phyloP scores from a whole-genome alignment of 129 eudicot genomes.

The Escallonia rubra region DNA sequence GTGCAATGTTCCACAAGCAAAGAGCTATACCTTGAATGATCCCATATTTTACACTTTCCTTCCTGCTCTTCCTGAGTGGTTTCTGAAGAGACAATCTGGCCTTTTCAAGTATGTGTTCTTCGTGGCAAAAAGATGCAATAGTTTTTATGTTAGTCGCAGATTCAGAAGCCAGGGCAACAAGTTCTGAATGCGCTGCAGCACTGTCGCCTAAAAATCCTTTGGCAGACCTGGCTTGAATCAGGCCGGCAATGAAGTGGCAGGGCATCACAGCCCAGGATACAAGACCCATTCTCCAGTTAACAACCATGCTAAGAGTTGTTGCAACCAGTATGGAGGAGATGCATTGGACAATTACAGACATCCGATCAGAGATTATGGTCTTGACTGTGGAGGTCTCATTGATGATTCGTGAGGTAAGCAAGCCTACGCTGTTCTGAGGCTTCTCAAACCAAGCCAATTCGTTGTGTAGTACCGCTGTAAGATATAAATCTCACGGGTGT shows the following conservation, averaged over 20 bases:
- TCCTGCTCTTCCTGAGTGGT: slow-evolving; percentile 43
- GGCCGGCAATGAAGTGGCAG: slow-evolving; percentile 83
- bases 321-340: slow-evolving; percentile 74
- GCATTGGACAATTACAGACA: slow-evolving; percentile 88
- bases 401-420: slow-evolving; percentile 63
- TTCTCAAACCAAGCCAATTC: slow-evolving; percentile 79
- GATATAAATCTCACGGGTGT: background rate
- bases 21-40: slow-evolving; percentile 77
- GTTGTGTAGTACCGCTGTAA: slow-evolving; percentile 52
- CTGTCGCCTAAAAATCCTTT: slow-evolving; percentile 70
- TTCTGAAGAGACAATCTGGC: slow-evolving; percentile 40
- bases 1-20: slow-evolving; percentile 87
- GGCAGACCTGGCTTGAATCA: slow-evolving; percentile 82
- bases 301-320: slow-evolving; percentile 58
- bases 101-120: slow-evolving; percentile 50
- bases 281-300: slow-evolving; percentile 80
- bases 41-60: slow-evolving; percentile 58
- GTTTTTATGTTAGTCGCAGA: slow-evolving; percentile 62
- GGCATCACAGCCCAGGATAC: slow-evolving; percentile 97
- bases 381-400: slow-evolving; percentile 72
- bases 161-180: slow-evolving; percentile 69
- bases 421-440: slow-evolving; percentile 61
- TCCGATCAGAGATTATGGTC: slow-evolving; percentile 73
- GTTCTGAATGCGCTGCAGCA: slow-evolving; percentile 56
- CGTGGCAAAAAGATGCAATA: slow-evolving; percentile 69